phyloP scores from a whole-genome alignment of 768 basidiomycete species.

The Collybia mongolica region DNA sequence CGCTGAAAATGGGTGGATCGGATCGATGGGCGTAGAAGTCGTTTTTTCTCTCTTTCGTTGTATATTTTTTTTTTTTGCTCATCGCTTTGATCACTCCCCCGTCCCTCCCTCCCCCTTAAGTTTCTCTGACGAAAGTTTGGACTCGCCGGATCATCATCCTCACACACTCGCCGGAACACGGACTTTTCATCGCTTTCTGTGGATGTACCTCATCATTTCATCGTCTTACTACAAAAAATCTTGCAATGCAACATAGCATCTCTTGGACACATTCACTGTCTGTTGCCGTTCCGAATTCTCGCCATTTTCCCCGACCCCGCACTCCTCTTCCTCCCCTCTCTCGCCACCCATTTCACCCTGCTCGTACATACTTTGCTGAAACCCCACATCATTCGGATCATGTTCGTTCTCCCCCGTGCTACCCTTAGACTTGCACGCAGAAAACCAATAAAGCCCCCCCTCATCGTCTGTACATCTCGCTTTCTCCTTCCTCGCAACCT shows the following conservation, averaged over 20 bases:
- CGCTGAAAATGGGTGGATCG: not conserved
- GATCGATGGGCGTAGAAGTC: not conserved
- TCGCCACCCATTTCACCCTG: not conserved
- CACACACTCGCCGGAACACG: not conserved
- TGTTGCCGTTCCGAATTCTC: too few relatives aligned
- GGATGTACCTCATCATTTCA: not conserved
- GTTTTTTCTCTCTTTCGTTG: not conserved
- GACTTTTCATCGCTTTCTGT: not conserved
- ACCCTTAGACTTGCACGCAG: not conserved
- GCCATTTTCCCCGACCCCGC: too few relatives aligned
- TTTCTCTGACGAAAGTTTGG: too few relatives aligned
- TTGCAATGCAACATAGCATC: not conserved
- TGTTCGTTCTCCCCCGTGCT: too few relatives aligned
- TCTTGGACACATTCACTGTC: slow-evolving; percentile 1
- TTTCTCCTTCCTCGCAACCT: too few relatives aligned
- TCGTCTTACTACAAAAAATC: not conserved
- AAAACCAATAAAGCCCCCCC: not conserved
- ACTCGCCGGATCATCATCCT: too few relatives aligned
- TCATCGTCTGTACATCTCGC: too few relatives aligned
- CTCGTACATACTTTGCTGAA: not conserved
- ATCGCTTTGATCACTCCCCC: not conserved
- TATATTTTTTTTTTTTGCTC: not conserved
- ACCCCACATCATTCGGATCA: too few relatives aligned
- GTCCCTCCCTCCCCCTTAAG: not conserved
- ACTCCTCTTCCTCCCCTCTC: not conserved